Evolutionary conservation across 768 basidiomycete genomes (phyloP).

Genomic region (Boletus fagicola): DNA sequence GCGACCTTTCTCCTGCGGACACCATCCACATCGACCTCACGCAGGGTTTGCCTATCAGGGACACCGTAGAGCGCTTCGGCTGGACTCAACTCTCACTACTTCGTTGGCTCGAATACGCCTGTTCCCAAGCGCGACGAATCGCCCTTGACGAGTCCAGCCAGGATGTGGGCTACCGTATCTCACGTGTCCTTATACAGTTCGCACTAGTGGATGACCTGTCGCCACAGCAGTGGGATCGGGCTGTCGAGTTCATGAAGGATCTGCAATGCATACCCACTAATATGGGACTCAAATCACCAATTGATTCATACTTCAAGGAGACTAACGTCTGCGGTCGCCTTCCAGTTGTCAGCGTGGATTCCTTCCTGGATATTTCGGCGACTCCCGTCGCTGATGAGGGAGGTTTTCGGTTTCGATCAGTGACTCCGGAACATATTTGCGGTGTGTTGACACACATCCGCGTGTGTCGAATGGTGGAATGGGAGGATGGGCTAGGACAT

Average conservation of each 20-base stretch:
- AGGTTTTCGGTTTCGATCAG: too few species aligned
- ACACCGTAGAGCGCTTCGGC: background rate
- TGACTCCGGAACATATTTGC: too few species aligned
- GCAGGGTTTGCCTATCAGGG: background rate
- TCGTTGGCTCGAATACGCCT: background rate
- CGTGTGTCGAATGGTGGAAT: too few species aligned
- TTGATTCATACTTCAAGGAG: background rate
- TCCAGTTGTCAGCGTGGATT: background rate
- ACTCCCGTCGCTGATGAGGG: too few species aligned
- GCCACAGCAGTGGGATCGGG: background rate
- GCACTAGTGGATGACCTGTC: background rate
- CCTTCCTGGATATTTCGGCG: too few species aligned
- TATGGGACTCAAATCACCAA: background rate
- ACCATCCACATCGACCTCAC: background rate
- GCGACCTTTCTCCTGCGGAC: background rate
- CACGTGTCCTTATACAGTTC: background rate
- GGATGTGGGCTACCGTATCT: background rate
- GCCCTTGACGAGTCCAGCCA: background rate
- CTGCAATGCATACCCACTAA: background rate
- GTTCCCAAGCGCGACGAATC: background rate
- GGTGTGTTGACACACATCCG: too few species aligned
- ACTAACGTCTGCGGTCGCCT: background rate
- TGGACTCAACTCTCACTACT: background rate
- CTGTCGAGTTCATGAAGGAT: background rate
- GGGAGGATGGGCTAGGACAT: too few species aligned